These are phyloP conservation scores for Saccharomycopsis lassenensis DNA, from an alignment of 805 yeast species.

Conservation along the genomic window DNA sequence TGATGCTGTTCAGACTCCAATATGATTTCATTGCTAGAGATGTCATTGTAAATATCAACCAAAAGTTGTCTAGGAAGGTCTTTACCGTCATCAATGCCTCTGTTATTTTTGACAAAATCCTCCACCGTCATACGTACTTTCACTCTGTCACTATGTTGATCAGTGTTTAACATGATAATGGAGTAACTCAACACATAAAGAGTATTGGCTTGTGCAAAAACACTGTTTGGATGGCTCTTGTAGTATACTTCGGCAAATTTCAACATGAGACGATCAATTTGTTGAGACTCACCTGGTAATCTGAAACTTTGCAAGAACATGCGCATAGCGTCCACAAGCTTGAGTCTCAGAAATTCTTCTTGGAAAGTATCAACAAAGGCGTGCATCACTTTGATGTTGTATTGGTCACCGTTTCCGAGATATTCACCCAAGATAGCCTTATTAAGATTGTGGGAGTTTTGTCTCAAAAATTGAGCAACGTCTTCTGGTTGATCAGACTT, in stretches of 20 bases:
- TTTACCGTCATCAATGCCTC: conserved; percentile 86
- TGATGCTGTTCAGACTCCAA: conserved; percentile 90
- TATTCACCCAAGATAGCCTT: conserved; percentile 82
- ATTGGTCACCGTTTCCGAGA: conserved; percentile 79
- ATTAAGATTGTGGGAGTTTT: conserved; percentile 64
- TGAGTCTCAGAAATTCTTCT: conserved; percentile 54
- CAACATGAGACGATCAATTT: conserved; percentile 92
- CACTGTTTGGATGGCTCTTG: conserved; percentile 69
- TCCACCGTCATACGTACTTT: conserved; percentile 80
- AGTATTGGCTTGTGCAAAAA: conserved; percentile 85
- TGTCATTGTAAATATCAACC: conserved; percentile 63
- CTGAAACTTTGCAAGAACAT: conserved; percentile 77
- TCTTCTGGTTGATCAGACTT: conserved; percentile 46
- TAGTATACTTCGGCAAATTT: conserved; percentile 91
- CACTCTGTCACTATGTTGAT: conserved; percentile 81
- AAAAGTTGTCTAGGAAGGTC: conserved; percentile 71
- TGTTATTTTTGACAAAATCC: conserved; percentile 76
- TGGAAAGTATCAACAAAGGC: conserved; percentile 83
- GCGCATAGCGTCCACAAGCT: conserved; percentile 82
- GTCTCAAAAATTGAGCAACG: conserved; percentile 64
- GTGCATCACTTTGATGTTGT: conserved; percentile 77
- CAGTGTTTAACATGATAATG: conserved; percentile 87
- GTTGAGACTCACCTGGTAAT: conserved; percentile 97
- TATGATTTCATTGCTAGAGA: conserved; percentile 75
- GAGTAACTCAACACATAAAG: conserved; percentile 91